These are phyloP conservation scores for Cairneyella variabilis DNA, from an alignment of 495 filamentous ascomycete genomes.

Conservation along the genomic window DNA sequence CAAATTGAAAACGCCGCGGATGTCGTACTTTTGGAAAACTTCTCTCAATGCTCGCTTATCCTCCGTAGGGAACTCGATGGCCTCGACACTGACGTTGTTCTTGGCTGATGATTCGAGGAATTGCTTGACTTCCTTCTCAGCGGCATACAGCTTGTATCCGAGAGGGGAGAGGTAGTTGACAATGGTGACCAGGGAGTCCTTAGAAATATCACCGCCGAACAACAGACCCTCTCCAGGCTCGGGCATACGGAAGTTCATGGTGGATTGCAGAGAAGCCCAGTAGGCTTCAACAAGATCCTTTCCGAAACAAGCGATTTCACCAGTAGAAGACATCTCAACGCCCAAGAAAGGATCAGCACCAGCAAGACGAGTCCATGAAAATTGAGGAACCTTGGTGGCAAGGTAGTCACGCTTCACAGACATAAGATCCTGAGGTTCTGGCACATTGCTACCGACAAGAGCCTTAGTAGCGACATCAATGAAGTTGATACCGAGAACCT, in stretches of 20 bases:
- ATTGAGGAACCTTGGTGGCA: conserved; percentile 96
- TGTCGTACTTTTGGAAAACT: conserved; percentile 96
- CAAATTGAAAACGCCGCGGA: conserved; percentile 94
- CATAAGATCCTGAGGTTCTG: conserved; percentile 87
- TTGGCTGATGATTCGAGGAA: conserved; percentile 71
- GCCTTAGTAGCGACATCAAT: conserved; percentile 95
- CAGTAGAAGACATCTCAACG: conserved; percentile 95
- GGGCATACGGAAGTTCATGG: conserved; percentile 98
- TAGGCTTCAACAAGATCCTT: conserved; percentile 94
- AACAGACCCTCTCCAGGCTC: conserved; percentile 91
- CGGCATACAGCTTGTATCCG: conserved; percentile 90
- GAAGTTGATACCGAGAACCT: conserved; percentile 96
- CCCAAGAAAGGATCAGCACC: conserved; percentile 97
- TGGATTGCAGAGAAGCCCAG: conserved; percentile 92
- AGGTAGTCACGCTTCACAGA: conserved; percentile 80
- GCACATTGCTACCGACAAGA: conserved; percentile 80
- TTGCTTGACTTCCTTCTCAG: conserved; percentile 72
- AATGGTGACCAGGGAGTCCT: conserved; percentile 63
- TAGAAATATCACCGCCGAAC: conserved; percentile 78
- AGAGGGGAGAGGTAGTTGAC: conserved; percentile 83
- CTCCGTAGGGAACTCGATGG: conserved; percentile 95
- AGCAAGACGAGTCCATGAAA: conserved; percentile 98
- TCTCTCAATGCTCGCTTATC: conserved; percentile 94
- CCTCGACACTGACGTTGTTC: conserved; percentile 66
- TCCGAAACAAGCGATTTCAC: conserved; percentile 98